Percentiles rank a stretch among this genome's conserved stretches.
Evolutionary conservation across 805 yeast genomes (phyloP).

Genomic region (Candida silvicultrix): DNA sequence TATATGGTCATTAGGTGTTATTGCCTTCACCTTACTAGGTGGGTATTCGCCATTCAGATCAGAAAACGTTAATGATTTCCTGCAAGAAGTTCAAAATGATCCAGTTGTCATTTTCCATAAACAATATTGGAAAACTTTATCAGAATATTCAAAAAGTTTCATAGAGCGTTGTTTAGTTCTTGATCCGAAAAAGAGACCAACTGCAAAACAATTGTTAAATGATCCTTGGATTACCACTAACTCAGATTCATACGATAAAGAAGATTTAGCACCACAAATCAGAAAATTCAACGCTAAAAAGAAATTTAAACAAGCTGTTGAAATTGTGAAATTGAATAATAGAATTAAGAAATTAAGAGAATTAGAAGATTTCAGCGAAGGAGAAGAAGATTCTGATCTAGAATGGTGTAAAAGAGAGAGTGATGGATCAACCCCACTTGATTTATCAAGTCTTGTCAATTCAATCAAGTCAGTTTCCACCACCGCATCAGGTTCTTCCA

Average conservation of each 20-base stretch:
- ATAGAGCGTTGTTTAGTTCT: conserved; percentile 64
- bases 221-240: conserved; percentile 71
- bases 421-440: conserved; percentile 7
- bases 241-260: conserved; percentile 35
- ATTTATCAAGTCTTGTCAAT: conserved; percentile 17
- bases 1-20: conserved; percentile 92
- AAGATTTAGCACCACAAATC: conserved; percentile 77
- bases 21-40: conserved; percentile 81
- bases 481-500: neutral
- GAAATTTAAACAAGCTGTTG: conserved; percentile 81
- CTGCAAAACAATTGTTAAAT: conserved; percentile 53
- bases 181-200: conserved; percentile 63
- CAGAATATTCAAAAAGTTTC: conserved; percentile 74
- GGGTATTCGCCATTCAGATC: conserved; percentile 92
- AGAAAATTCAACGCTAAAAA: conserved; percentile 76
- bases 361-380: conserved; percentile 35
- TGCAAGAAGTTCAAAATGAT: conserved; percentile 67
- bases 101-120: conserved; percentile 81
- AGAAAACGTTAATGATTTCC: conserved; percentile 74
- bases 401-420: conserved; percentile 25
- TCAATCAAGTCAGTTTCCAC: conserved; percentile 5
- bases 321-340: conserved; percentile 75
- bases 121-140: conserved; percentile 79
- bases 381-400: conserved; percentile 46
- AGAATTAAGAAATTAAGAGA: conserved; percentile 66